Percentiles rank a stretch among this genome's conserved stretches.
Conservation (phyloP, 2,329 filamentous ascomycete species). For the Penicillium sumatraense region DNA sequence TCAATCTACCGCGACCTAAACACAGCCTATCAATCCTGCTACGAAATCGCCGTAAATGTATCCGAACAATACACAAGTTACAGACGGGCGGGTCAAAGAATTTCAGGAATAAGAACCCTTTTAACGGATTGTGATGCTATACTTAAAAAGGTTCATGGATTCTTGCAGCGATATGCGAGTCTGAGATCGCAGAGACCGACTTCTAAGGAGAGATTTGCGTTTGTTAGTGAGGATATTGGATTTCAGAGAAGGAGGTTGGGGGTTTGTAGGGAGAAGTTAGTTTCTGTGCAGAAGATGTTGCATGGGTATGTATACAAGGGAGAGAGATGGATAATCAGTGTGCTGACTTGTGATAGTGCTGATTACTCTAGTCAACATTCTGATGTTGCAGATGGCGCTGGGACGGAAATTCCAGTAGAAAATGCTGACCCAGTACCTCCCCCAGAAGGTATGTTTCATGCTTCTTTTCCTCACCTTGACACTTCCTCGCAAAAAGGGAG, state of each 20-base stretch:
- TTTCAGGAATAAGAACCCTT: background rate
- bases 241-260: background rate
- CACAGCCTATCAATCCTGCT: background rate
- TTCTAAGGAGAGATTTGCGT: background rate
- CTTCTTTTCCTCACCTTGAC: too few species aligned
- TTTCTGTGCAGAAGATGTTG: background rate
- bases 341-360: background rate
- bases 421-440: background rate
- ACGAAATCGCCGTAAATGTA: background rate
- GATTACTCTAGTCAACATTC: background rate
- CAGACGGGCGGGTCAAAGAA: background rate
- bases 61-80: background rate
- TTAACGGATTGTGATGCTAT: background rate
- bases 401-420: background rate
- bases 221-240: constrained; percentile 2
- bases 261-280: constrained; percentile 2
- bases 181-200: background rate
- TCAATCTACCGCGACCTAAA: background rate
- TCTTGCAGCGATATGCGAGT: background rate
- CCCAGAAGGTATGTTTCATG: background rate
- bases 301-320: background rate
- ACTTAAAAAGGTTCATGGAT: background rate
- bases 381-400: background rate
- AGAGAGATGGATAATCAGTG: too few species aligned
- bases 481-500: too few species aligned